Conservation (phyloP, 192 early-diverging fungal genomes). For the Backusella tarrabulga region DNA sequence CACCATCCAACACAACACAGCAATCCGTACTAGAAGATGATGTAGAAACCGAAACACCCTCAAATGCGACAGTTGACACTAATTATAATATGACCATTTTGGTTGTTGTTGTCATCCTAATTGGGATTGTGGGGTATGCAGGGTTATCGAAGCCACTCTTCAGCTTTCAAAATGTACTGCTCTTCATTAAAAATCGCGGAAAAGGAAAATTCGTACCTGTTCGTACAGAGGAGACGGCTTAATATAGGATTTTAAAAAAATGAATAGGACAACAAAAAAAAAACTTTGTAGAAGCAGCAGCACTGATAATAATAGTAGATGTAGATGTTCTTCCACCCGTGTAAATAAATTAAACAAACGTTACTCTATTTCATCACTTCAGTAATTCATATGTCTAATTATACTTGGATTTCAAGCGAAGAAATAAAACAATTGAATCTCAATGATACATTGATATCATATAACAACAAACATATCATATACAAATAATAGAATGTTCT, state of each 20-base stretch:
- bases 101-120: not conserved
- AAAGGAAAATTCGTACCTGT: constrained; percentile 2
- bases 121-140: not conserved
- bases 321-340: not conserved
- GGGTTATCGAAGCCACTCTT: not conserved
- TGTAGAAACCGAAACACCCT: not conserved
- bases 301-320: not conserved
- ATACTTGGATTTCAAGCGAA: not conserved
- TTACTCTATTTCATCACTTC: not conserved
- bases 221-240: not conserved
- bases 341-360: not conserved
- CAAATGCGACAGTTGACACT: not conserved
- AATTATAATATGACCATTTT: not conserved
- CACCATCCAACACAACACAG: not conserved
- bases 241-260: not conserved
- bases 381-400: not conserved
- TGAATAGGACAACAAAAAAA: not conserved
- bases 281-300: not conserved
- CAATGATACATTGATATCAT: not conserved
- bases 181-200: not conserved
- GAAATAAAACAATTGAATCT: not conserved
- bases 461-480: not conserved
- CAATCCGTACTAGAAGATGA: constrained; percentile 8
- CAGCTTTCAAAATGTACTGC: not conserved
- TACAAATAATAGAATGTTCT: too few species aligned